These are phyloP conservation scores for Ceratobasidium sp. DNA, from an alignment of 1,284 basidiomycete genomes.

Conservation along the genomic window DNA sequence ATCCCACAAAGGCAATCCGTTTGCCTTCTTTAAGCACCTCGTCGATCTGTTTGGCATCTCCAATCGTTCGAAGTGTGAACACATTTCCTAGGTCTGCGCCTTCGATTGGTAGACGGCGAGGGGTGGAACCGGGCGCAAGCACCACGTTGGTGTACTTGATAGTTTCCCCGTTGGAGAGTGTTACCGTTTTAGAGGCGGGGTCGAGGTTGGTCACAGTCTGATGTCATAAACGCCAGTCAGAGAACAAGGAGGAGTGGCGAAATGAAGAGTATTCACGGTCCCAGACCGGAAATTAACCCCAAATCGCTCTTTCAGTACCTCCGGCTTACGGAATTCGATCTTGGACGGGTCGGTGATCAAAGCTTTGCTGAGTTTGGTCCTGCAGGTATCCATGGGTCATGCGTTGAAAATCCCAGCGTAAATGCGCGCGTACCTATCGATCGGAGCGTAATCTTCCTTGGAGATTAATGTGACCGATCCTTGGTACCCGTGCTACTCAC, in stretches of 20 bases:
- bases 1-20: conserved; percentile 82
- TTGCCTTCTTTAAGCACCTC: conserved; percentile 66
- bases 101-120: conserved; percentile 76
- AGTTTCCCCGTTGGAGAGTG: conserved; percentile 62
- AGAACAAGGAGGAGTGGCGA: neutral
- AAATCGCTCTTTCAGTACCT: conserved; percentile 80
- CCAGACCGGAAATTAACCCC: conserved; percentile 75
- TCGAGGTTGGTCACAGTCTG: conserved; percentile 73
- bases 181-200: conserved; percentile 64
- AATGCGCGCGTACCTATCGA: conserved; percentile 67
- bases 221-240: conserved; percentile 17
- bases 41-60: conserved; percentile 78
- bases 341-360: conserved; percentile 78
- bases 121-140: conserved; percentile 70
- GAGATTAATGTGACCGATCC: conserved; percentile 80
- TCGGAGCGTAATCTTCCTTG: conserved; percentile 80
- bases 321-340: conserved; percentile 72
- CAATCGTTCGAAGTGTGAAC: conserved; percentile 72
- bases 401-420: neutral
- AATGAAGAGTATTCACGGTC: conserved; percentile 56
- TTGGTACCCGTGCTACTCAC: conserved; percentile 70
- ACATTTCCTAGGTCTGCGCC: conserved; percentile 74
- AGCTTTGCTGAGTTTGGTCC: conserved; percentile 89
- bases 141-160: conserved; percentile 75
- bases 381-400: conserved; percentile 46